Conservation (phyloP, 2,329 filamentous ascomycete genomes). For the Curvularia sp. region DNA sequence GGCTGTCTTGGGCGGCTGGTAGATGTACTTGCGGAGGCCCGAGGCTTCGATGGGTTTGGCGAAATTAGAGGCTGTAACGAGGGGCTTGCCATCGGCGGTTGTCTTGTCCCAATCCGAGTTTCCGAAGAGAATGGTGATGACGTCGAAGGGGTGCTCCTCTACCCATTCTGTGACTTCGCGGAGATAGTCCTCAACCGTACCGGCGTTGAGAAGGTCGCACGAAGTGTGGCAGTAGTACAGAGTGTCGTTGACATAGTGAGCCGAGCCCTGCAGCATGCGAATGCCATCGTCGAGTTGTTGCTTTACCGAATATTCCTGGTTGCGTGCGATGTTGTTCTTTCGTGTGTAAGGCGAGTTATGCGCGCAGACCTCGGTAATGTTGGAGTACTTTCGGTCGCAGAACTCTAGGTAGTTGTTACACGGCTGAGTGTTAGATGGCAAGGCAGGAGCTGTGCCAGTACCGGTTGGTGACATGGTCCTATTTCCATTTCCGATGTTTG, state of each 20-base stretch:
- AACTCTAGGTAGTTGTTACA: conserved; percentile 53
- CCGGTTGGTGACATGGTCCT: conserved; percentile 34
- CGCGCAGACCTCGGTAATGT: conserved; percentile 52
- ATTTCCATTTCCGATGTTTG: conserved; percentile 38
- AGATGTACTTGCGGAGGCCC: conserved; percentile 76
- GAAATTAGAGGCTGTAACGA: conserved; percentile 69
- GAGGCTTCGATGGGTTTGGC: conserved; percentile 72
- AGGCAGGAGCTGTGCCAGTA: conserved; percentile 34
- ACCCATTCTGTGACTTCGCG: conserved; percentile 76
- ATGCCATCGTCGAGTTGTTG: conserved; percentile 52
- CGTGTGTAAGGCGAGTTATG: conserved; percentile 51
- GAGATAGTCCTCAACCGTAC: conserved; percentile 79
- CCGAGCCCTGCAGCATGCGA: conserved; percentile 64
- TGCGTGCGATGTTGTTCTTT: conserved; percentile 46
- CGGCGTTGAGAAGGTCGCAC: conserved; percentile 84
- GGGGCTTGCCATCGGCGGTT: conserved; percentile 49
- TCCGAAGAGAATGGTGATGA: conserved; percentile 85
- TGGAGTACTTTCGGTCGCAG: conserved; percentile 50
- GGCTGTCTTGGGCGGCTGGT: conserved; percentile 75
- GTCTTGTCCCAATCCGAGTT: conserved; percentile 65
- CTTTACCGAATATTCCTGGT: conserved; percentile 48
- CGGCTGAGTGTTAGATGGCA: conserved; percentile 51
- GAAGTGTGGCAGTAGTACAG: conserved; percentile 85
- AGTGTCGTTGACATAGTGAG: conserved; percentile 64
- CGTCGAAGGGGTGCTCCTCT: conserved; percentile 78